Evolutionary conservation across 305 asterid genomes (phyloP).

Genomic region (Solanum chacoense): DNA sequence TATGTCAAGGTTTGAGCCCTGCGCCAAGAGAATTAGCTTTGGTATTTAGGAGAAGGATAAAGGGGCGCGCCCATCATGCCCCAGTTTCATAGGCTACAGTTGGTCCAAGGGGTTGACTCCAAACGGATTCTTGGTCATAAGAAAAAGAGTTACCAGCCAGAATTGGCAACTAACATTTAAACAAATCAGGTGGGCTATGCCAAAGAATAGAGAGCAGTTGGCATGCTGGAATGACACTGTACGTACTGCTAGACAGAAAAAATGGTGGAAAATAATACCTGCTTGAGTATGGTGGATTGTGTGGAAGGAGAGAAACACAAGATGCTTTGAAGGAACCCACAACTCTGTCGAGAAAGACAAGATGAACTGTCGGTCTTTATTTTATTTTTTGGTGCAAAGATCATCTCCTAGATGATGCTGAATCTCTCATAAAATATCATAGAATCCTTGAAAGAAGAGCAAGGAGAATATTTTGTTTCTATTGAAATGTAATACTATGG

Average conservation of each 20-base stretch:
- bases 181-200: not conserved
- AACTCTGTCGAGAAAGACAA: not conserved
- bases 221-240: not conserved
- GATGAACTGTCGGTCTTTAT: not conserved
- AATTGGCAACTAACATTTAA: not conserved
- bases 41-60: not conserved
- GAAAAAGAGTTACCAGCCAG: not conserved
- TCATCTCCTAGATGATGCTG: not conserved
- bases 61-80: not conserved
- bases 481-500: not conserved
- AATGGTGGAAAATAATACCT: not conserved
- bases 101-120: not conserved
- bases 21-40: not conserved
- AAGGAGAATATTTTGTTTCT: not conserved
- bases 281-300: not conserved
- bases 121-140: not conserved
- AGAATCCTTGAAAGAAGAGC: not conserved
- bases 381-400: not conserved
- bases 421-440: not conserved
- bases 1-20: not conserved
- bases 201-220: not conserved
- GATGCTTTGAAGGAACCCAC: not conserved
- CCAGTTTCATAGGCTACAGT: not conserved
- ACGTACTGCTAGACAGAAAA: not conserved
- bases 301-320: not conserved